A percentile compares a stretch with the other conserved stretches of the same genome.
Evolutionary conservation across 2,329 filamentous ascomycete genomes (phyloP).

Genomic region (Arthrobotrys megalospora): DNA sequence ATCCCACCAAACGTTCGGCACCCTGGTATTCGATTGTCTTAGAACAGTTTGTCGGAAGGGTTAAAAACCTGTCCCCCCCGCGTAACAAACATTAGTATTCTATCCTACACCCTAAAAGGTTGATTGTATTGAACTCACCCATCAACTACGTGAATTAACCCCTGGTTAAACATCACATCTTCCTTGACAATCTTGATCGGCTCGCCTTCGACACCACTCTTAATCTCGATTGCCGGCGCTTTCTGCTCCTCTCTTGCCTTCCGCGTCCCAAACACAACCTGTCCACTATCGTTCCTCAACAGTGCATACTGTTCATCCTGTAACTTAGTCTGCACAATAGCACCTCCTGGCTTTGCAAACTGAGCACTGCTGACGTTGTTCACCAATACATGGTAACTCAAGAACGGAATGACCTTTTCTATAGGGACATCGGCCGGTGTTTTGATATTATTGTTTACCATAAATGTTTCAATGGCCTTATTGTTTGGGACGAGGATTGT

Average conservation of each 20-base stretch:
- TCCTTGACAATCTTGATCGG: slow-evolving; percentile 37
- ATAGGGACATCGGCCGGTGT: slow-evolving; percentile 27
- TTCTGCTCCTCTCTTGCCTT: slow-evolving; percentile 25
- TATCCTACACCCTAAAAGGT: not conserved
- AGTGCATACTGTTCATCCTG: slow-evolving; percentile 33
- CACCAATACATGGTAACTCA: slow-evolving; percentile 53
- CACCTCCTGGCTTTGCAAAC: slow-evolving; percentile 41
- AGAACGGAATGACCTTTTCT: slow-evolving; percentile 39
- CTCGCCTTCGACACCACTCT: slow-evolving; percentile 40
- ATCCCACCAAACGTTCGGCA: slow-evolving; percentile 44
- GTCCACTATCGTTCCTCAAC: slow-evolving; percentile 41
- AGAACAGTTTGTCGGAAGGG: slow-evolving; percentile 55
- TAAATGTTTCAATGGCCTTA: slow-evolving; percentile 33
- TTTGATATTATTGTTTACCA: slow-evolving; percentile 48
- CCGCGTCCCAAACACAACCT: slow-evolving; percentile 41
- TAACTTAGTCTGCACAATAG: slow-evolving; percentile 43
- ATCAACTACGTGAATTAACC: slow-evolving; percentile 47
- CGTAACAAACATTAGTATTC: not conserved
- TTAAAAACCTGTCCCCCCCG: slow-evolving; percentile 24
- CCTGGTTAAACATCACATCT: slow-evolving; percentile 38
- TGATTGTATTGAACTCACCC: slow-evolving; percentile 31
- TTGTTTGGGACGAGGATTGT: slow-evolving; percentile 55
- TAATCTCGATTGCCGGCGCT: slow-evolving; percentile 26
- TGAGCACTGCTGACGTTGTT: slow-evolving; percentile 40
- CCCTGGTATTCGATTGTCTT: slow-evolving; percentile 50